Evolutionary conservation across 1,284 basidiomycete species (phyloP).

Genomic region (Fomitopsis palustris): DNA sequence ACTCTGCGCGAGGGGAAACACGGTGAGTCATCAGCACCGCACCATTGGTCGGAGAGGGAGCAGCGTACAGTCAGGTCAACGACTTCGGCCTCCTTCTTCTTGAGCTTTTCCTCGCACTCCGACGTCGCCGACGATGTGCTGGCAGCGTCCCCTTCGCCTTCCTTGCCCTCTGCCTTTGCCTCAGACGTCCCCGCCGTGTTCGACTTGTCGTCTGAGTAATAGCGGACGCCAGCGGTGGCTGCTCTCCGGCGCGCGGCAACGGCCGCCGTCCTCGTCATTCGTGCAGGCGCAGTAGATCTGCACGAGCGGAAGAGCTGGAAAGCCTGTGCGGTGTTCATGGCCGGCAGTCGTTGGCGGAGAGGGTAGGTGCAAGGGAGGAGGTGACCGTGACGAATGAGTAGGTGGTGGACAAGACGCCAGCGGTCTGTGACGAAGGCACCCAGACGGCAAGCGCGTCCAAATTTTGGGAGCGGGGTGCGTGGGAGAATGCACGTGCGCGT

Average conservation of each 20-base stretch:
- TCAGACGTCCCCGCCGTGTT: constrained; percentile 27
- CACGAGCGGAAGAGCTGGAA: constrained; percentile 54
- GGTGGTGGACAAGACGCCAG: constrained; percentile 21
- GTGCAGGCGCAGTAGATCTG: constrained; percentile 50
- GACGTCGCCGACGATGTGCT: constrained; percentile 28
- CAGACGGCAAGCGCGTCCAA: constrained; percentile 7
- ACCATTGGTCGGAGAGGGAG: constrained; percentile 1
- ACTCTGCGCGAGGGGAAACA: constrained; percentile 44
- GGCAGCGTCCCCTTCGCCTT: constrained; percentile 21
- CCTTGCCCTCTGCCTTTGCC: constrained; percentile 26
- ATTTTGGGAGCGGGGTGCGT: constrained; percentile 8
- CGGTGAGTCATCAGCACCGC: neutral
- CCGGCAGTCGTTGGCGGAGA: constrained; percentile 12
- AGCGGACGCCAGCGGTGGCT: constrained; percentile 21
- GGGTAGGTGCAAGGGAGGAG: constrained; percentile 14
- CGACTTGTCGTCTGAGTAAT: constrained; percentile 53
- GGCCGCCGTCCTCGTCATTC: constrained; percentile 35
- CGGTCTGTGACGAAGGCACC: constrained; percentile 8
- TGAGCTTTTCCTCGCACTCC: constrained; percentile 47
- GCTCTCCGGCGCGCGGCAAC: constrained; percentile 24
- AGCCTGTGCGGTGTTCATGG: constrained; percentile 49
- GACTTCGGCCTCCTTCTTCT: constrained; percentile 70
- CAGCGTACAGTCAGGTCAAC: constrained; percentile 70
- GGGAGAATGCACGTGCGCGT: constrained; percentile 14
- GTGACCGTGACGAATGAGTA: constrained; percentile 10